These are phyloP conservation scores for Candida patagonica DNA, from an alignment of 805 yeast genomes.

Conservation along the genomic window DNA sequence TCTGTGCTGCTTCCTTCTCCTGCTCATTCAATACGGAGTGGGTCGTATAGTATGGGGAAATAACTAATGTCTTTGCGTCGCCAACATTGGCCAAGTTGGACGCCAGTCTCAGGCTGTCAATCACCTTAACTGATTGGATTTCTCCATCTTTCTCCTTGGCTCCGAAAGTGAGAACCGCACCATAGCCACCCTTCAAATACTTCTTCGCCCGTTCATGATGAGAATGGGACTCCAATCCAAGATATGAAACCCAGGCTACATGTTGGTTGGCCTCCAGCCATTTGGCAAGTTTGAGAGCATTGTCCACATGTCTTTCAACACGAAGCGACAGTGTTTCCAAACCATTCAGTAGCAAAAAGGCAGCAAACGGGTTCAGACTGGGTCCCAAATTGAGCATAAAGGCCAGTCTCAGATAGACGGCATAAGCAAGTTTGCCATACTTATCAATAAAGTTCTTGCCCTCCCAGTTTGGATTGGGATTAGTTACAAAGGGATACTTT, in stretches of 20 bases:
- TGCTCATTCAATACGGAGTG: conserved; percentile 83
- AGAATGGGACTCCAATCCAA: conserved; percentile 74
- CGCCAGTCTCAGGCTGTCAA: conserved; percentile 74
- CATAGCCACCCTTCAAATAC: conserved; percentile 70
- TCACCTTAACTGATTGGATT: conserved; percentile 75
- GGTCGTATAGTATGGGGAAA: conserved; percentile 93
- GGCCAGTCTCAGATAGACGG: conserved; percentile 73
- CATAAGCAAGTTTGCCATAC: conserved; percentile 74
- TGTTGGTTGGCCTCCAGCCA: conserved; percentile 57
- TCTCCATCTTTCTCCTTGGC: conserved; percentile 62
- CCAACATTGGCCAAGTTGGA: conserved; percentile 96
- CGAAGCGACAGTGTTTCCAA: conserved; percentile 89
- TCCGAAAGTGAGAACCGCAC: conserved; percentile 85
- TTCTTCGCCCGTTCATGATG: conserved; percentile 77
- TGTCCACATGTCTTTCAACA: conserved; percentile 83
- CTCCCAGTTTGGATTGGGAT: conserved; percentile 91
- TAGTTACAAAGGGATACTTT: conserved; percentile 82
- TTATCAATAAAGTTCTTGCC: conserved; percentile 80
- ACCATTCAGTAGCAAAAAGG: conserved; percentile 84
- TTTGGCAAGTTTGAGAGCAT: conserved; percentile 72
- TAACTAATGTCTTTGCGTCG: conserved; percentile 88
- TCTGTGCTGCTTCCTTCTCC: conserved; percentile 79
- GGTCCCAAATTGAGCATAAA: conserved; percentile 90
- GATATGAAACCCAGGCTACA: conserved; percentile 86
- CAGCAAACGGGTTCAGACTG: conserved; percentile 74